phyloP scores from a whole-genome alignment of 257 asterid species.

The Euphrasia confusa region DNA sequence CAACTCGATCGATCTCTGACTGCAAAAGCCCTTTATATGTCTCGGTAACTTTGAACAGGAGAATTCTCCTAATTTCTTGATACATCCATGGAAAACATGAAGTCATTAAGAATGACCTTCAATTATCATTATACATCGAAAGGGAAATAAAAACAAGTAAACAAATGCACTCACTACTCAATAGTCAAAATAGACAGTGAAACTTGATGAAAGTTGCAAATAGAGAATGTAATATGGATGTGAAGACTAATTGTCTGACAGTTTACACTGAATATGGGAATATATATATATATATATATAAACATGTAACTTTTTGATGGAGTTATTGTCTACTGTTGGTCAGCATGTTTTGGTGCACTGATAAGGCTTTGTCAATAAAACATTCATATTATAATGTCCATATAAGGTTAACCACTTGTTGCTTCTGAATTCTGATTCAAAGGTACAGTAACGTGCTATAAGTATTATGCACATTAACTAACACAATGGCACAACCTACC shows the following conservation, averaged over 20 bases:
- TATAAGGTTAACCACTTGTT: not conserved
- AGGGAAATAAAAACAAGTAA: constrained; percentile 16
- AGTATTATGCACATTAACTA: constrained; percentile 1
- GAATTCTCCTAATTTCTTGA: constrained; percentile 79
- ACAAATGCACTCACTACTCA: not conserved
- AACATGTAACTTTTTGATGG: constrained; percentile 7
- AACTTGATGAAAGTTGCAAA: not conserved
- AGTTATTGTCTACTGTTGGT: not conserved
- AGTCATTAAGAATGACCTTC: constrained; percentile 24
- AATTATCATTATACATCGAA: constrained; percentile 1
- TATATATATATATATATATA: not conserved
- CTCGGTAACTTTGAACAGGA: constrained; percentile 80
- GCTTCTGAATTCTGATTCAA: constrained; percentile 14
- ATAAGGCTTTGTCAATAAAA: constrained; percentile 2
- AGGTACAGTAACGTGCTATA: constrained; percentile 8
- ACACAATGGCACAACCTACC: constrained; percentile 49
- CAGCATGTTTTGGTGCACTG: constrained; percentile 10
- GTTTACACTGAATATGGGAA: constrained; percentile 9
- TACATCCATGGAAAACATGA: constrained; percentile 31
- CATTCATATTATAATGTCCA: not conserved
- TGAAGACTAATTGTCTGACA: not conserved
- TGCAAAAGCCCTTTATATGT: constrained; percentile 65
- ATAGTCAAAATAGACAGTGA: not conserved
- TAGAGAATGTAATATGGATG: not conserved
- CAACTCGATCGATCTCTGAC: constrained; percentile 79